A percentile compares a stretch with the other conserved stretches of the same genome.
Conservation (phyloP, 2,329 filamentous ascomycete species). For the Colletotrichum simmondsii region DNA sequence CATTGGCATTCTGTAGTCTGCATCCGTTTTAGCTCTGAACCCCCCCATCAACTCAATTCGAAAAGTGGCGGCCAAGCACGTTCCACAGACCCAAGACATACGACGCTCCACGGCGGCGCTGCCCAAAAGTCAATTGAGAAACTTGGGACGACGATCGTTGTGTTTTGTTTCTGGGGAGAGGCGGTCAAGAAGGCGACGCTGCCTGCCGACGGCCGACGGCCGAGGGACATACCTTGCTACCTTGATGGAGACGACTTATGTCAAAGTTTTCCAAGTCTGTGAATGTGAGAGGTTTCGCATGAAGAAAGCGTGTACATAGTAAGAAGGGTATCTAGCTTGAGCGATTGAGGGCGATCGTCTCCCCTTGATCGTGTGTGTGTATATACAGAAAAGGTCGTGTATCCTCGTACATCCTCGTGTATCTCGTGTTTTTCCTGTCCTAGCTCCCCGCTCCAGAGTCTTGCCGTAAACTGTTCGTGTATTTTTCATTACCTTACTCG, state of each 20-base stretch:
- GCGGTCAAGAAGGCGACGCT: neutral
- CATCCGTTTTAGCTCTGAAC: neutral
- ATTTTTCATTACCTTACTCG: constrained; percentile 37
- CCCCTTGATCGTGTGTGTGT: neutral
- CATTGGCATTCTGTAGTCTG: neutral
- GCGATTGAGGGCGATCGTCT: constrained; percentile 15
- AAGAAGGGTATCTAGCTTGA: constrained; percentile 28
- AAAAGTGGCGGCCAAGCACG: neutral
- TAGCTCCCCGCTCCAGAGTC: neutral
- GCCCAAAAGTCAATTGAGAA: neutral
- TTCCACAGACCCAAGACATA: neutral
- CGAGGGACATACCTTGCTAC: neutral
- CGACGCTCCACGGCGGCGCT: too few species aligned
- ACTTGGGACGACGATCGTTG: neutral
- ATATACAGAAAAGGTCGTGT: constrained; percentile 18
- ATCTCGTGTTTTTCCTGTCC: neutral
- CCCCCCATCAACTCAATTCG: neutral
- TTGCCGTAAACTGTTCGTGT: neutral
- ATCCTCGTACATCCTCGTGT: neutral
- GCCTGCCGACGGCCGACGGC: neutral
- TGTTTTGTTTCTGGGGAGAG: neutral
- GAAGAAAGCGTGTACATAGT: constrained; percentile 8
- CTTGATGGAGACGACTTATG: neutral
- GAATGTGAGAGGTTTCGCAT: neutral
- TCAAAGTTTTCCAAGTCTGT: neutral